Evolutionary conservation across 805 yeast genomes (phyloP).

Genomic region (Phaffomyces antillensis): DNA sequence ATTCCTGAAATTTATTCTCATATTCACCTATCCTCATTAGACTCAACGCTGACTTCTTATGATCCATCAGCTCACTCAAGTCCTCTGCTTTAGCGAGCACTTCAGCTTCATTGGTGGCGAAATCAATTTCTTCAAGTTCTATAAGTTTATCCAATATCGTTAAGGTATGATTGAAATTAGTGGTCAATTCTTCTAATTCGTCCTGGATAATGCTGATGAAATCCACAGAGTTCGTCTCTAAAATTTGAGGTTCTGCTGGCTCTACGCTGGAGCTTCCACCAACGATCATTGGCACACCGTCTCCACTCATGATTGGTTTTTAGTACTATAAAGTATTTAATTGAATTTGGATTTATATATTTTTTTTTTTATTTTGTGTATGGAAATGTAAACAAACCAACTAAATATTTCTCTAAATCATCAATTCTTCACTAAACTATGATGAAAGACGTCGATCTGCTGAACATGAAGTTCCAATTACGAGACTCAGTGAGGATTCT

Average conservation of each 20-base stretch:
- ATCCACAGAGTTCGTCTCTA: not conserved
- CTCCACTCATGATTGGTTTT: too few species aligned
- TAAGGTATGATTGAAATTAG: constrained; percentile 5
- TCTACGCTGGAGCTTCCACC: not conserved
- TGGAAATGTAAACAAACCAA: not conserved
- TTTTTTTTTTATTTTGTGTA: not conserved
- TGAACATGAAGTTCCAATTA: constrained; percentile 21
- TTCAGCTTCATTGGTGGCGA: constrained; percentile 5
- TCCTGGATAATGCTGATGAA: constrained; percentile 4
- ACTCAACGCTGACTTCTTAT: not conserved
- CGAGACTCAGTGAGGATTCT: constrained; percentile 38
- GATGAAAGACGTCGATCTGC: constrained; percentile 6
- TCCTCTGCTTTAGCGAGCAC: constrained; percentile 4
- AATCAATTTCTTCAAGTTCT: constrained; percentile 11
- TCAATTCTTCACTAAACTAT: not conserved
- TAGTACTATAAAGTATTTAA: too few species aligned
- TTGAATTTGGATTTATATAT: not conserved
- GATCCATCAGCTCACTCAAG: not conserved
- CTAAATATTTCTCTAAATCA: not conserved
- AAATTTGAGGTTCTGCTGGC: constrained; percentile 1
- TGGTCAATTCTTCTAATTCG: constrained; percentile 9
- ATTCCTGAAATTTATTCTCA: constrained; percentile 11
- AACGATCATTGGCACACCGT: not conserved
- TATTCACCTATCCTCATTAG: constrained; percentile 6
- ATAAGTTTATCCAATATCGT: constrained; percentile 11